Base-by-base conservation (phyloP, 164 flowering plant genomes). In the Taxillus chinensis region DNA sequence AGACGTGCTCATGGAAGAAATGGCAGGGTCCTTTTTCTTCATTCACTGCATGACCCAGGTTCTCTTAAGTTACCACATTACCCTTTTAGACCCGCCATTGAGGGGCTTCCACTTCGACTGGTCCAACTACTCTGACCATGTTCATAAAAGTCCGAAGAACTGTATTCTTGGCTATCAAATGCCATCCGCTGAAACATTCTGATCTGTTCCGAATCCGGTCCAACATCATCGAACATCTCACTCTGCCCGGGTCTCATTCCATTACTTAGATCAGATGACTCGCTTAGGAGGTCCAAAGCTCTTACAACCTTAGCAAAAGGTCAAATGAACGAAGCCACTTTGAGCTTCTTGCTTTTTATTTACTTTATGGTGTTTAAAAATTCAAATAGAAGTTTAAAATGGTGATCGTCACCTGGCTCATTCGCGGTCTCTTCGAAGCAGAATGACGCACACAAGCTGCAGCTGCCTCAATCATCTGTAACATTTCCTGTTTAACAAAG, bases 391-490 rank as follows among this genome's bases (percentile, higher is more conserved):
- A 37, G n/a, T 37, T 5, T 3, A 0, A 3, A 10, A 3, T 4
- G 48, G 14, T 39, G 37, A 38, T 12, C 14, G 39, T 46, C 65
- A 82, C 86, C 80, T 76, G 83, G 59, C 80, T 71, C 86, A 82
- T 82, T 39, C 66, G 56, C 16, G 86, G 86, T 74, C 86, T 76
- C 68, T 68, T 82, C 8, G 70, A 51, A 27, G 78, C 80, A 41
- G 79, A 82, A 66, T 82, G 86, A 39, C 86, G 84, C 39, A 82
- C 79, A 62, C 86, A 82, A 59, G 84, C 82, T 37, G 84, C 84
- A n/a, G 86, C 86, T 17, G 84, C 84, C 64, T 82, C 79, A 38
- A 82, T 70, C 86, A 82, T 80, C 45, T 79, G 71, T 65, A 80
- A 77, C 82, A 82, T 76, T 67, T 82, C 86, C 56, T 50, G 57